Conservation (phyloP, 306 rosid species). For the Echinosophora koreensis region DNA sequence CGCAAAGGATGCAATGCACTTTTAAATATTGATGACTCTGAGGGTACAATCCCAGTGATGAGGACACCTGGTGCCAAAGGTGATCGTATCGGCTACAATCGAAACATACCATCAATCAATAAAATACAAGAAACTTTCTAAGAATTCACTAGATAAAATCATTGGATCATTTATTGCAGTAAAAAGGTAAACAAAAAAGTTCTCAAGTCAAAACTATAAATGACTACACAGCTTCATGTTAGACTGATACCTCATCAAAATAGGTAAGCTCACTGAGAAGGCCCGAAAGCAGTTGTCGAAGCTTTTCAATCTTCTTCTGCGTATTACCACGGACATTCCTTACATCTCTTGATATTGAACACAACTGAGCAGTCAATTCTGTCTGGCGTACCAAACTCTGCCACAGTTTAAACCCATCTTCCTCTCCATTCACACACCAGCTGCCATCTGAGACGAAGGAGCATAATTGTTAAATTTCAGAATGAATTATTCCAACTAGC, state of each 20-base stretch:
- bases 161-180: constrained; percentile 28
- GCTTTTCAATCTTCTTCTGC: constrained; percentile 97
- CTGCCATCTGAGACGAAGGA: constrained; percentile 62
- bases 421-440: constrained; percentile 74
- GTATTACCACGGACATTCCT: constrained; percentile 94
- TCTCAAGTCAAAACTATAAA: constrained; percentile 33
- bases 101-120: constrained; percentile 46
- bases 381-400: constrained; percentile 97
- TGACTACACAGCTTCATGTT: constrained; percentile 15
- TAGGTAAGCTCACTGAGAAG: constrained; percentile 94
- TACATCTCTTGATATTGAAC: constrained; percentile 90
- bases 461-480: constrained; percentile 41
- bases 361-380: constrained; percentile 92
- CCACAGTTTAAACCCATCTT: constrained; percentile 93
- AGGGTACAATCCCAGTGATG: constrained; percentile 85
- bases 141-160: constrained; percentile 25
- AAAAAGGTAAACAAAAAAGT: constrained; percentile 3
- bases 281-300: constrained; percentile 94
- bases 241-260: constrained; percentile 87
- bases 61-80: constrained; percentile 90
- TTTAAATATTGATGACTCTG: constrained; percentile 94
- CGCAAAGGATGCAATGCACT: constrained; percentile 98
- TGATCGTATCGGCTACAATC: constrained; percentile 85
- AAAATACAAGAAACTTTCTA: constrained; percentile 36
- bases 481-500: constrained; percentile 38